These are phyloP conservation scores for Suhomyces coccinellae DNA, from an alignment of 1,139 yeast species.

Conservation along the genomic window DNA sequence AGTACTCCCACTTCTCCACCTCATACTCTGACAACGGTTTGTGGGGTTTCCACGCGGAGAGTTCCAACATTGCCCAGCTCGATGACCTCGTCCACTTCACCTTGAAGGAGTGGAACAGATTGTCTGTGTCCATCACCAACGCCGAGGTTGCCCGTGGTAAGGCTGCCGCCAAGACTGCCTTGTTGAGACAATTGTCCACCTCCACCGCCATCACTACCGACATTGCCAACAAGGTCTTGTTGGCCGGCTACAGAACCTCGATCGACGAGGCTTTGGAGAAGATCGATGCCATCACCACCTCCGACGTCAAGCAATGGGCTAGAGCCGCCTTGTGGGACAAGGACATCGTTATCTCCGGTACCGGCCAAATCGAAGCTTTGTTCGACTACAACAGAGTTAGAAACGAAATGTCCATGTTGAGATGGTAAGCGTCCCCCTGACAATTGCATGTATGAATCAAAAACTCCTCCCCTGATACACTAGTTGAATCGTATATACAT, in stretches of 20 bases:
- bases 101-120: slow-evolving; percentile 84
- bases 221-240: slow-evolving; percentile 61
- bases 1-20: slow-evolving; percentile 66
- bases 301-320: slow-evolving; percentile 72
- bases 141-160: slow-evolving; percentile 80
- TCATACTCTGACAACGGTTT: slow-evolving; percentile 77
- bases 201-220: slow-evolving; percentile 54
- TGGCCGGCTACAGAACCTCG: slow-evolving; percentile 62
- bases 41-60: slow-evolving; percentile 76
- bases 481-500: slow-evolving; percentile 12
- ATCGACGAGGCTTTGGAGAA: slow-evolving; percentile 57
- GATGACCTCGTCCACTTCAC: slow-evolving; percentile 80
- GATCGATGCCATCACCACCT: slow-evolving; percentile 62
- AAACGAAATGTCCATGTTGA: slow-evolving; percentile 85
- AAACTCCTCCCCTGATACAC: slow-evolving; percentile 8
- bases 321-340: slow-evolving; percentile 75
- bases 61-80: slow-evolving; percentile 55
- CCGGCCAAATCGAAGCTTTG: slow-evolving; percentile 82
- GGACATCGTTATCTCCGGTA: slow-evolving; percentile 78
- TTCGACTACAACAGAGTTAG: slow-evolving; percentile 82
- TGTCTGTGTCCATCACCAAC: slow-evolving; percentile 70
- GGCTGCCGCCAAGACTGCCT: slow-evolving; percentile 62
- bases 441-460: slow-evolving; percentile 10
- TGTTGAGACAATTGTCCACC: slow-evolving; percentile 49
- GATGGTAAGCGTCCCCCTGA: slow-evolving; percentile 45